These are phyloP conservation scores for Ophiorrhiza pumila DNA, from an alignment of 257 asterid species.

Conservation along the genomic window DNA sequence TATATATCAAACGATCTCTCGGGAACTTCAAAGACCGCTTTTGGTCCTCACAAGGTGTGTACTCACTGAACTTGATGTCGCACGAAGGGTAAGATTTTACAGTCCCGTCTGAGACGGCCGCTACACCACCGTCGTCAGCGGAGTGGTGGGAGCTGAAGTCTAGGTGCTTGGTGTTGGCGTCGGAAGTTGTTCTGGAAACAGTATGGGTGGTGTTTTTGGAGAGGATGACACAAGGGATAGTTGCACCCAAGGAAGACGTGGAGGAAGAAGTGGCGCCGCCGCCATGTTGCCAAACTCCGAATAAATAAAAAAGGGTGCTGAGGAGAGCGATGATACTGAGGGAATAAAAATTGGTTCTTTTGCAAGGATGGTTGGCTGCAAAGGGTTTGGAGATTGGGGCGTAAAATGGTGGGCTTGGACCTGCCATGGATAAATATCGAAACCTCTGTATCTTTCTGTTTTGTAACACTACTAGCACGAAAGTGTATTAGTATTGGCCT, in stretches of 20 bases:
- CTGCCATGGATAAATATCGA: conserved; percentile 38
- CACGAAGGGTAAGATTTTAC: conserved; percentile 45
- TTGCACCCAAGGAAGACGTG: conserved; percentile 18
- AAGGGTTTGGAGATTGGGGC: conserved; percentile 56
- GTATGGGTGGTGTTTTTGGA: conserved; percentile 13
- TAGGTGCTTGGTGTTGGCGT: conserved; percentile 3
- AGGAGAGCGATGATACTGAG: conserved; percentile 39
- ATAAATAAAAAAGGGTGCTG: conserved; percentile 57
- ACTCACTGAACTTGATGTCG: conserved; percentile 52
- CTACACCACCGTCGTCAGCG: conserved; percentile 27
- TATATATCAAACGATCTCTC: conserved; percentile 46
- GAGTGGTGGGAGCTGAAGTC: conserved; percentile 60
- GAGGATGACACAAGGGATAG: conserved; percentile 16
- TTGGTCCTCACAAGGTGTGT: conserved; percentile 83
- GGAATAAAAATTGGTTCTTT: conserved; percentile 35
- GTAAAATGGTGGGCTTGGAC: conserved; percentile 50
- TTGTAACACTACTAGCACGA: no score
- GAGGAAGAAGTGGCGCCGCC: conserved; percentile 13
- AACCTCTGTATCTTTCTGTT: background rate
- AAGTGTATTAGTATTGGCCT: background rate
- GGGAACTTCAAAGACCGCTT: conserved; percentile 48
- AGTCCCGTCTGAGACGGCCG: conserved; percentile 7
- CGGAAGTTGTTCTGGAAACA: background rate
- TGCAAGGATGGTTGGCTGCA: conserved; percentile 29
- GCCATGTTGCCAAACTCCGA: conserved; percentile 59